Conservation (phyloP, 805 yeast genomes). For the Ogataea paradorogensis region DNA sequence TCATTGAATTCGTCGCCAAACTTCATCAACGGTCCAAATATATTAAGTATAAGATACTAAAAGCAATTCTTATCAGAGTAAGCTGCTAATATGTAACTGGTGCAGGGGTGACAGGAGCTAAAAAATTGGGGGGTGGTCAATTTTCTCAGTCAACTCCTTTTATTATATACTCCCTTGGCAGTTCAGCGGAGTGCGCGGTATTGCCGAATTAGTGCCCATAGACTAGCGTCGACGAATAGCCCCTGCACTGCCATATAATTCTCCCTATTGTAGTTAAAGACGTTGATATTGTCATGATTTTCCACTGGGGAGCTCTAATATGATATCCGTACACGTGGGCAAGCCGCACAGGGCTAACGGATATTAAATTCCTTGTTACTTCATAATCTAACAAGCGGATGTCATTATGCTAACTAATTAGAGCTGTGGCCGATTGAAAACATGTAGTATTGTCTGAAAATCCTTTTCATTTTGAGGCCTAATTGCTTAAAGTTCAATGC, state of each 20-base stretch:
- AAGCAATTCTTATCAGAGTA: conserved; percentile 1
- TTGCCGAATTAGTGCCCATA: too few relatives aligned
- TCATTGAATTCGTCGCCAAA: conserved; percentile 75
- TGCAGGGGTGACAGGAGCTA: conserved; percentile 2
- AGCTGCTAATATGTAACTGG: neutral
- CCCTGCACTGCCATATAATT: too few relatives aligned
- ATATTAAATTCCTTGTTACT: neutral
- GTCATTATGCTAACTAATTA: too few relatives aligned
- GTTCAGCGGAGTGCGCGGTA: neutral
- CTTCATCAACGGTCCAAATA: conserved; percentile 54
- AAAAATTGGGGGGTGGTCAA: neutral
- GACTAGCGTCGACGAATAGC: too few relatives aligned
- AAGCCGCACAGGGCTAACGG: conserved; percentile 3
- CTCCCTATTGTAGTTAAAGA: too few relatives aligned
- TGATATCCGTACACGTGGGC: conserved; percentile 1
- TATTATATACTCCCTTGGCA: neutral
- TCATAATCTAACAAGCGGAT: neutral
- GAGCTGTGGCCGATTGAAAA: too few relatives aligned
- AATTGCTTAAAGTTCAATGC: too few relatives aligned
- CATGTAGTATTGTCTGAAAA: too few relatives aligned
- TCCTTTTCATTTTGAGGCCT: too few relatives aligned
- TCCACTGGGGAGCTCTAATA: neutral
- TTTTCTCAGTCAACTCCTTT: neutral
- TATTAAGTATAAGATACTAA: neutral
- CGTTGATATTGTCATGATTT: neutral